phyloP scores from a whole-genome alignment of 1,284 basidiomycete species.

The Phellopilus nigrolimitatus region DNA sequence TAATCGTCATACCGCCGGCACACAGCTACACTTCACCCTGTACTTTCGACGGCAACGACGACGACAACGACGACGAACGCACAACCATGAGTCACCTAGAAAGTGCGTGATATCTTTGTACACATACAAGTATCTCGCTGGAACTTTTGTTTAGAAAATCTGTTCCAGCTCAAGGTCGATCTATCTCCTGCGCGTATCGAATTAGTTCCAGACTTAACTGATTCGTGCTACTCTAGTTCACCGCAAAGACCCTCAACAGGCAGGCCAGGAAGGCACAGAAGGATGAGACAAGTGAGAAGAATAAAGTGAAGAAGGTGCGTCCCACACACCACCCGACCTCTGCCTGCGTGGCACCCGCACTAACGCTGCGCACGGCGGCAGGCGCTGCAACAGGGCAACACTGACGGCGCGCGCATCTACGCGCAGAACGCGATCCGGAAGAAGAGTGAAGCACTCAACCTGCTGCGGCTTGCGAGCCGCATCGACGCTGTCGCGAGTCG shows the following conservation, averaged over 20 bases:
- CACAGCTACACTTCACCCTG: background rate
- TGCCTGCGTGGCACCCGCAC: no score
- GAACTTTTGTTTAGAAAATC: conserved; percentile 64
- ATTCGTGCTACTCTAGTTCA: conserved; percentile 60
- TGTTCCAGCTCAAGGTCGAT: conserved; percentile 89
- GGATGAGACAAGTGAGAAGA: conserved; percentile 83
- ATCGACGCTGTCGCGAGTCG: conserved; percentile 96
- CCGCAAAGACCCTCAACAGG: conserved; percentile 85
- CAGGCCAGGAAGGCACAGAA: conserved; percentile 97
- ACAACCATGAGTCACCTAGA: conserved; percentile 94
- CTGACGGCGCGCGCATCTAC: conserved; percentile 97
- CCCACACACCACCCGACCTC: background rate
- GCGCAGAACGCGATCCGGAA: conserved; percentile 98
- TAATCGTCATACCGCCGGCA: background rate
- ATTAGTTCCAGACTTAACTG: background rate
- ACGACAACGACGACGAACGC: no score
- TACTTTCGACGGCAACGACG: conserved; percentile 18
- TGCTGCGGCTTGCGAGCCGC: conserved; percentile 81
- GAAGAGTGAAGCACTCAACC: conserved; percentile 92
- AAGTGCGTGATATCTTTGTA: conserved; percentile 50
- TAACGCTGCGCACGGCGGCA: no score
- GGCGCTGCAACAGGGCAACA: conserved; percentile 97
- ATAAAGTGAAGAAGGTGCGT: conserved; percentile 84
- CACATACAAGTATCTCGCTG: background rate
- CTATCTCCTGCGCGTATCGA: conserved; percentile 22